Evolutionary conservation across 176 grass and related monocot genomes (phyloP).

Genomic region (Typha latifolia): DNA sequence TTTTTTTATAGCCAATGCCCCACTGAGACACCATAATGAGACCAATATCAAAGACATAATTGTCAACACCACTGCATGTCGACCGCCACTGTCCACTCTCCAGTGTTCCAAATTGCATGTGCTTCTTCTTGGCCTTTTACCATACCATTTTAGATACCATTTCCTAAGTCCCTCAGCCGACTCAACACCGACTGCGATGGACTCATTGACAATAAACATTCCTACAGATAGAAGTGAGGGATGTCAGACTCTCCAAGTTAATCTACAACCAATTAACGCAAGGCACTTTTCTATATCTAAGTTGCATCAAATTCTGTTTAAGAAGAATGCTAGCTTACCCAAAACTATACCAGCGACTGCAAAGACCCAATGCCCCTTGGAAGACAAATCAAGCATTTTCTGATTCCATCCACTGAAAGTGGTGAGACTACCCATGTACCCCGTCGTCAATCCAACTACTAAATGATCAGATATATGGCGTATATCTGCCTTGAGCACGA

Average conservation of each 20-base stretch:
- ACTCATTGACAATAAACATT: conserved; percentile 63
- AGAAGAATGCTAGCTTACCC: conserved; percentile 30
- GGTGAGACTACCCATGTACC: conserved; percentile 83
- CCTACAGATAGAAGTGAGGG: conserved; percentile 23
- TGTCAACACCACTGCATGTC: conserved; percentile 29
- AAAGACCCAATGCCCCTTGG: conserved; percentile 77
- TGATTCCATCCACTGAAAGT: conserved; percentile 98
- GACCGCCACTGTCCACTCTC: conserved; percentile 42
- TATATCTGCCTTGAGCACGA: conserved; percentile 87
- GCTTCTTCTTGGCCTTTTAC: conserved; percentile 28
- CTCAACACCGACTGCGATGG: conserved; percentile 62
- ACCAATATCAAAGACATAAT: conserved; percentile 38
- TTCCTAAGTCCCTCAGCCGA: conserved; percentile 51
- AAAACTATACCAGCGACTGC: conserved; percentile 64
- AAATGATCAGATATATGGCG: conserved; percentile 69
- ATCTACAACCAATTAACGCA: neutral
- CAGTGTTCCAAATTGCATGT: conserved; percentile 26
- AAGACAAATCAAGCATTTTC: conserved; percentile 66
- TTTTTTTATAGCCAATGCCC: conserved; percentile 44
- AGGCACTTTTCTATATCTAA: neutral
- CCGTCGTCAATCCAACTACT: conserved; percentile 58
- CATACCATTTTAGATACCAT: conserved; percentile 23
- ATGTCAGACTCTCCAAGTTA: conserved; percentile 2
- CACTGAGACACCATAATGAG: conserved; percentile 61
- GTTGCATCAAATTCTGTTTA: neutral